phyloP scores from a whole-genome alignment of 805 yeast genomes.

The Jamesozyma spencerorum region DNA sequence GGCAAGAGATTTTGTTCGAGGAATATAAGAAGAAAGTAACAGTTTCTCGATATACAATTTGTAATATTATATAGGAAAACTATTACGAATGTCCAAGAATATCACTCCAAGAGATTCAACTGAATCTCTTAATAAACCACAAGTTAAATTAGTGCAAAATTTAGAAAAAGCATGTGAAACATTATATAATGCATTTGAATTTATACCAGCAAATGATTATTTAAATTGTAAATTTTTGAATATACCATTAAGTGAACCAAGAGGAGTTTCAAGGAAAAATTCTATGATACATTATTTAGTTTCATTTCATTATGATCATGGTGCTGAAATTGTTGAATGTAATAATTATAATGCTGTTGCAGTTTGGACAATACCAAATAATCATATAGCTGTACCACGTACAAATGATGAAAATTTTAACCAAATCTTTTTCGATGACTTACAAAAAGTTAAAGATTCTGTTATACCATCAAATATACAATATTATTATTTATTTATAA shows the following conservation, averaged over 20 bases:
- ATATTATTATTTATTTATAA: slow-evolving; percentile 27
- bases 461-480: slow-evolving; percentile 23
- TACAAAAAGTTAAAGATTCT: slow-evolving; percentile 13
- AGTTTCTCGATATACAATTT: too few relatives aligned
- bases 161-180: slow-evolving; percentile 21
- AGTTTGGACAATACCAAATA: slow-evolving; percentile 24
- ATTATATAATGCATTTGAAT: slow-evolving; percentile 23
- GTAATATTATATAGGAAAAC: too few relatives aligned
- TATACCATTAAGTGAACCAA: slow-evolving; percentile 16
- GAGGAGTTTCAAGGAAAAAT: slow-evolving; percentile 19
- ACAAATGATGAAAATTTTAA: slow-evolving; percentile 26
- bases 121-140: neutral
- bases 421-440: slow-evolving; percentile 22
- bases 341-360: slow-evolving; percentile 30
- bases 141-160: slow-evolving; percentile 13
- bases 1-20: too few relatives aligned
- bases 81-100: too few relatives aligned
- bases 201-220: slow-evolving; percentile 22
- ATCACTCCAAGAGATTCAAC: neutral
- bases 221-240: slow-evolving; percentile 26
- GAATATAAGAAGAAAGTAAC: too few relatives aligned
- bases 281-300: slow-evolving; percentile 20
- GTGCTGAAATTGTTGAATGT: slow-evolving; percentile 28
- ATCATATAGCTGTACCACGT: slow-evolving; percentile 16
- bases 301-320: slow-evolving; percentile 22